Percentiles rank a stretch among this genome's conserved stretches.
Evolutionary conservation across 2,329 filamentous ascomycete genomes (phyloP).

Genomic region (Alternaria sp.): DNA sequence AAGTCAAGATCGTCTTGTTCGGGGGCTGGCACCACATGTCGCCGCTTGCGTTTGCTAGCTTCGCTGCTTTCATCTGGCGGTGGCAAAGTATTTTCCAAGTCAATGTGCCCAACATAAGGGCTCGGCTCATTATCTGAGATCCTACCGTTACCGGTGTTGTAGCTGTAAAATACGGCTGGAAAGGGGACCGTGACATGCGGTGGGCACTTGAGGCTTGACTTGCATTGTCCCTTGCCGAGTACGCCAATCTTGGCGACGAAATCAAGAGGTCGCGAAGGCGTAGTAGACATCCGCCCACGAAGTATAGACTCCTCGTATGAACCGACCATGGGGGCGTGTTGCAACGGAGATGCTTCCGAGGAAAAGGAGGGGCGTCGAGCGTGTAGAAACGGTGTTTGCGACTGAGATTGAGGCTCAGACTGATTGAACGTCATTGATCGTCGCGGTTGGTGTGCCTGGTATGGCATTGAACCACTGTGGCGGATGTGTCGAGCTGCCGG

Average conservation of each 20-base stretch:
- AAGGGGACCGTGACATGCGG: conserved; percentile 90
- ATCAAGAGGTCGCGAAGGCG: conserved; percentile 87
- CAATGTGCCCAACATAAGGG: conserved; percentile 92
- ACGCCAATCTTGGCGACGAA: conserved; percentile 97
- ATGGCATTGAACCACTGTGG: conserved; percentile 68
- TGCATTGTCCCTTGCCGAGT: conserved; percentile 86
- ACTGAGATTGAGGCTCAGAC: conserved; percentile 47
- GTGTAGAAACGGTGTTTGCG: conserved; percentile 56
- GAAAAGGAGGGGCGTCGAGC: conserved; percentile 72
- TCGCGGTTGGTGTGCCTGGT: conserved; percentile 79
- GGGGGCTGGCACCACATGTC: conserved; percentile 33
- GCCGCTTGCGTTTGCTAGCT: conserved; percentile 50
- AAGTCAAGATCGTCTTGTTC: conserved; percentile 37
- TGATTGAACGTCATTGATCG: conserved; percentile 70
- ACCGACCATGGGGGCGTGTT: conserved; percentile 94
- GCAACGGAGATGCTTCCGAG: conserved; percentile 76
- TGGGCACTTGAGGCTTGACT: conserved; percentile 81
- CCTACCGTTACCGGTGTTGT: conserved; percentile 71
- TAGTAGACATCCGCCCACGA: conserved; percentile 94
- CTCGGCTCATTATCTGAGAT: conserved; percentile 85
- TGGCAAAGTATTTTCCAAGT: conserved; percentile 80
- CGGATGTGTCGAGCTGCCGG: conserved; percentile 51
- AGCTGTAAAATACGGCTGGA: conserved; percentile 95
- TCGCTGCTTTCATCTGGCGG: conserved; percentile 54
- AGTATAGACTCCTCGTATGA: conserved; percentile 98